Conservation (phyloP, 495 filamentous ascomycete genomes). For the Penicillium maclennaniae region DNA sequence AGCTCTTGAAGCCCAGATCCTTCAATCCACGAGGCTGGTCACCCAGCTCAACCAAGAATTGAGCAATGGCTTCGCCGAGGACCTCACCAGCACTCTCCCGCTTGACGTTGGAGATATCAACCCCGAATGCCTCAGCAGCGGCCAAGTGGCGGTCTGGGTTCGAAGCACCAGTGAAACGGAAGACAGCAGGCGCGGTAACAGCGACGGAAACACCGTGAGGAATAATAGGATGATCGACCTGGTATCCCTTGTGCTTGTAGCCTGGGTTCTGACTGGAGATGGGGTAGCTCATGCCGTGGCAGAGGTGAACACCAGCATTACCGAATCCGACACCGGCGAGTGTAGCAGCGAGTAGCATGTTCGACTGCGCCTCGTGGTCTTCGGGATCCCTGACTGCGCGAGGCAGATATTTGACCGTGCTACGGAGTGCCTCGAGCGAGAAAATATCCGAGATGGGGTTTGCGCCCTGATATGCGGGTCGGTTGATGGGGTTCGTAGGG, state of each 20-base stretch:
- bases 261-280: slow-evolving; percentile 90
- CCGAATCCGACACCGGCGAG: slow-evolving; percentile 94
- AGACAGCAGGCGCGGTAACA: slow-evolving; percentile 90
- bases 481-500: slow-evolving; percentile 82
- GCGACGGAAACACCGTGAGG: slow-evolving; percentile 95
- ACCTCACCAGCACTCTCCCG: slow-evolving; percentile 83
- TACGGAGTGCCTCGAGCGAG: slow-evolving; percentile 72
- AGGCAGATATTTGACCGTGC: slow-evolving; percentile 86
- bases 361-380: slow-evolving; percentile 81
- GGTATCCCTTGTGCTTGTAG: slow-evolving; percentile 83
- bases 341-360: slow-evolving; percentile 95
- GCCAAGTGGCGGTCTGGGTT: slow-evolving; percentile 88
- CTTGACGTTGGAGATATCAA: slow-evolving; percentile 82
- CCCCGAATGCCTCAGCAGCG: slow-evolving; percentile 86
- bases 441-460: slow-evolving; percentile 98
- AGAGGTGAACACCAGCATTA: slow-evolving; percentile 95
- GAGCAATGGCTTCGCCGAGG: slow-evolving; percentile 70
- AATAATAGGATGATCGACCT: slow-evolving; percentile 71
- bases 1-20: slow-evolving; percentile 69
- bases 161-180: slow-evolving; percentile 83
- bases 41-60: slow-evolving; percentile 77
- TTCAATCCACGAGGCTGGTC: slow-evolving; percentile 88
- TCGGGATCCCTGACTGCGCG: slow-evolving; percentile 81
- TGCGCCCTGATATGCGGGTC: slow-evolving; percentile 93
- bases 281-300: slow-evolving; percentile 96